Evolutionary conservation across 2,329 filamentous ascomycete genomes (phyloP).

Genomic region (Graphilbum sp.): DNA sequence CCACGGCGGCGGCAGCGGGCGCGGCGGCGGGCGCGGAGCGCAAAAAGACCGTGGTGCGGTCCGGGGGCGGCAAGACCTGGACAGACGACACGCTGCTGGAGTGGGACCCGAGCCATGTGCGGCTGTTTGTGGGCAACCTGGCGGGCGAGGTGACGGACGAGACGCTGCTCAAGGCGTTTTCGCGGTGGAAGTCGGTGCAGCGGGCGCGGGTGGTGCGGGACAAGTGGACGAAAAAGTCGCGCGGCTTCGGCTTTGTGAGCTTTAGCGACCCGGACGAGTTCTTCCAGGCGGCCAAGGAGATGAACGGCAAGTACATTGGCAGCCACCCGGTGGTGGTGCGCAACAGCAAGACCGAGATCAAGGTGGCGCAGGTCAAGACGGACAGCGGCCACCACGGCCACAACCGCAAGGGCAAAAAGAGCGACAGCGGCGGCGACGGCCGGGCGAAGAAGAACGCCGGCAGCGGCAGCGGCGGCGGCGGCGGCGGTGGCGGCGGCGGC

Average conservation of each 20-base stretch:
- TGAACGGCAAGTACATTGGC: slow-evolving; percentile 98
- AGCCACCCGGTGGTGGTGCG: slow-evolving; percentile 82
- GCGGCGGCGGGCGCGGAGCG: slow-evolving; percentile 33
- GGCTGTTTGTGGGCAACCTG: slow-evolving; percentile 90
- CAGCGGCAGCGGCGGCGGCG: slow-evolving; percentile 15
- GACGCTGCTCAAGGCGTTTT: slow-evolving; percentile 83
- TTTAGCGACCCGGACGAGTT: slow-evolving; percentile 93
- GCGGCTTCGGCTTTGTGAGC: slow-evolving; percentile 91
- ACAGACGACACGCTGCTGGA: slow-evolving; percentile 76
- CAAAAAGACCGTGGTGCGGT: slow-evolving; percentile 74
- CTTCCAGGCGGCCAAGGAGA: slow-evolving; percentile 90
- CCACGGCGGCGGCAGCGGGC: slow-evolving; percentile 13
- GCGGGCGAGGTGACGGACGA: slow-evolving; percentile 97
- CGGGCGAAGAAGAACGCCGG: slow-evolving; percentile 18
- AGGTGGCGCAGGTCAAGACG: slow-evolving; percentile 39
- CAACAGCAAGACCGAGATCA: slow-evolving; percentile 84
- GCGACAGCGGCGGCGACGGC: slow-evolving; percentile 15
- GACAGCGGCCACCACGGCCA: slow-evolving; percentile 17
- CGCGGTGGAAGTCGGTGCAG: slow-evolving; percentile 71
- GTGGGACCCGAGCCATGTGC: slow-evolving; percentile 90
- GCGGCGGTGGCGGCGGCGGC: slow-evolving; percentile 14
- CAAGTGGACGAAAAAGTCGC: slow-evolving; percentile 90
- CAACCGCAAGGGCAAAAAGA: slow-evolving; percentile 15
- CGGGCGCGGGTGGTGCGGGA: slow-evolving; percentile 90
- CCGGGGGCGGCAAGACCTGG: slow-evolving; percentile 87